Conservation (phyloP, 306 rosid genomes). For the Trifolium repens region DNA sequence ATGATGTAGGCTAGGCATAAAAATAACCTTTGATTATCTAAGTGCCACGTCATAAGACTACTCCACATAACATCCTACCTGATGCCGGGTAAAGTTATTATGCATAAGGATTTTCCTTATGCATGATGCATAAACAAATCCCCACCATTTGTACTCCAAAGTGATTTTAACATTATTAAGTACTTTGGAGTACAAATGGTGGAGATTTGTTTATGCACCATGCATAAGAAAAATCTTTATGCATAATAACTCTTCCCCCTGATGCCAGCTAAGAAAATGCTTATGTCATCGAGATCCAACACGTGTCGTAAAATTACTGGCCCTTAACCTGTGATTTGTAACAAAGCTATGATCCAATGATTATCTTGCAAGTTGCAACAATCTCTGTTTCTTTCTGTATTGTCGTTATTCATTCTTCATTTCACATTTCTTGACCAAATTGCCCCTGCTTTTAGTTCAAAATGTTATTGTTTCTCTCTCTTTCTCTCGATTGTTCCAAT, state of each 20-base stretch:
- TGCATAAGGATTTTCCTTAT: too few relatives aligned
- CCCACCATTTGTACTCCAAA: too few relatives aligned
- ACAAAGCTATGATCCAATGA: not conserved
- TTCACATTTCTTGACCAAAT: constrained; percentile 36
- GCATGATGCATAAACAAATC: too few relatives aligned
- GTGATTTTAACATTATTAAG: too few relatives aligned
- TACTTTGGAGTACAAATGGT: too few relatives aligned
- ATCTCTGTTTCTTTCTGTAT: constrained; percentile 15
- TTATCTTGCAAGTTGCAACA: constrained; percentile 24
- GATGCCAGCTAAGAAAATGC: not conserved
- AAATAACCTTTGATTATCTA: too few relatives aligned
- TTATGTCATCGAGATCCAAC: fast-evolving
- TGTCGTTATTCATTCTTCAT: not conserved
- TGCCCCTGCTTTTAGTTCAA: constrained; percentile 36
- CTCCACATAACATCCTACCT: not conserved
- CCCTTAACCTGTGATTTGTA: not conserved
- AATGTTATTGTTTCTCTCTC: not conserved
- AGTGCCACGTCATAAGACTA: too few relatives aligned
- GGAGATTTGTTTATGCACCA: too few relatives aligned
- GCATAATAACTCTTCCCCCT: too few relatives aligned
- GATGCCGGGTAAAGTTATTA: too few relatives aligned
- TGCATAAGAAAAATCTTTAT: too few relatives aligned
- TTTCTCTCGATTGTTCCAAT: not conserved
- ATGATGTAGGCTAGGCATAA: too few relatives aligned
- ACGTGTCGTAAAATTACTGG: constrained; percentile 33